Percentiles rank a stretch among this genome's conserved stretches.
These are phyloP conservation scores for Sporothrix schenckii DNA, from an alignment of 2,329 filamentous ascomycete genomes.

Conservation along the genomic window DNA sequence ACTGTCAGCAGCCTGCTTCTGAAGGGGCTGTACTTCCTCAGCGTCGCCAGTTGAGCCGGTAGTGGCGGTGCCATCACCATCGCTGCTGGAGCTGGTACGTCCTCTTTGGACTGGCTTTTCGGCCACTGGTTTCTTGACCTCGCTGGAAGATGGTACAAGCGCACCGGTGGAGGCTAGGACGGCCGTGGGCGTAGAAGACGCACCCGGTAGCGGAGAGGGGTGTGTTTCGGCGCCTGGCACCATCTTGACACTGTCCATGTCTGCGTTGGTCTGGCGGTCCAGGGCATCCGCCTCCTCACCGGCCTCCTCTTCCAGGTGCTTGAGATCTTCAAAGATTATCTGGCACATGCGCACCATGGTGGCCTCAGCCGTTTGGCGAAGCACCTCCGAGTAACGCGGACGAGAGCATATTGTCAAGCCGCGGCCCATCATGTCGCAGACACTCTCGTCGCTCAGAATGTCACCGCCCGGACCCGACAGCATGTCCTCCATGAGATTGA, in stretches of 20 bases:
- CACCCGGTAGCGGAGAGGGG: slow-evolving; percentile 9
- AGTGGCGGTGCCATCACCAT: slow-evolving; percentile 14
- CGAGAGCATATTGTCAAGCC: slow-evolving; percentile 97
- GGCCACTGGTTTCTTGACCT: not conserved
- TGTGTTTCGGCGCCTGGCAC: slow-evolving; percentile 67
- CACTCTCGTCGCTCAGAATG: slow-evolving; percentile 94
- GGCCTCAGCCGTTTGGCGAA: slow-evolving; percentile 90
- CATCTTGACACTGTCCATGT: slow-evolving; percentile 80
- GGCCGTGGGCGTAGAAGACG: slow-evolving; percentile 35
- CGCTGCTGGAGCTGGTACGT: slow-evolving; percentile 20
- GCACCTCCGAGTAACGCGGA: slow-evolving; percentile 82
- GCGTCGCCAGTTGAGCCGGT: slow-evolving; percentile 16
- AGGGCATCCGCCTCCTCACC: slow-evolving; percentile 67
- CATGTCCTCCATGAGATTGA: slow-evolving; percentile 98
- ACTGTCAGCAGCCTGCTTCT: not conserved
- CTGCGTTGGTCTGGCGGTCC: slow-evolving; percentile 67
- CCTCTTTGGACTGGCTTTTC: not conserved
- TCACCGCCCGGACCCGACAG: slow-evolving; percentile 90
- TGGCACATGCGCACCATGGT: slow-evolving; percentile 99
- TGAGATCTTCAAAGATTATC: slow-evolving; percentile 92
- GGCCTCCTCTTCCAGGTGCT: slow-evolving; percentile 78
- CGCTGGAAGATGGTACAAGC: not conserved
- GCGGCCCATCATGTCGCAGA: slow-evolving; percentile 99
- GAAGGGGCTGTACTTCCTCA: slow-evolving; percentile 30
- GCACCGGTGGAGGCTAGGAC: not conserved